Percentiles rank a stretch among this genome's conserved stretches.
phyloP scores from a whole-genome alignment of 2,329 filamentous ascomycete species.

The Botrytis cinerea region DNA sequence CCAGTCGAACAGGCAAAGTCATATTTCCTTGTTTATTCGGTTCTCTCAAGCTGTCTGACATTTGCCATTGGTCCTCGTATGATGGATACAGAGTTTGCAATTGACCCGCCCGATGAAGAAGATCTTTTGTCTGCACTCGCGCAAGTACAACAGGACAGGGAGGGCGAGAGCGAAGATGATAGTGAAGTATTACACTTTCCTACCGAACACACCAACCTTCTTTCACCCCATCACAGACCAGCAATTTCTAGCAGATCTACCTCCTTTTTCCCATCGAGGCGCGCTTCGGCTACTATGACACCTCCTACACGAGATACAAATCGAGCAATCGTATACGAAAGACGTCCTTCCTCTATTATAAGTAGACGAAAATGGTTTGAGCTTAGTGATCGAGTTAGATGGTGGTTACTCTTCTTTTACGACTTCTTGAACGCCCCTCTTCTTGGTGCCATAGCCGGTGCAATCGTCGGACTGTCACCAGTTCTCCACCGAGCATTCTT shows the following conservation, averaged over 20 bases:
- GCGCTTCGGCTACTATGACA: conserved; percentile 25
- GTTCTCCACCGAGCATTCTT: conserved; percentile 64
- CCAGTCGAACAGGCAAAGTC: conserved; percentile 62
- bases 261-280: conserved; percentile 41
- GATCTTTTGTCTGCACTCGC: conserved; percentile 21
- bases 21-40: conserved; percentile 67
- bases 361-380: conserved; percentile 36
- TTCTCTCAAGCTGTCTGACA: conserved; percentile 62
- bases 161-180: conserved; percentile 16
- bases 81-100: conserved; percentile 49
- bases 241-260: conserved; percentile 23
- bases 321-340: conserved; percentile 26
- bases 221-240: conserved; percentile 41
- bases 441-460: conserved; percentile 60
- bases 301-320: conserved; percentile 16
- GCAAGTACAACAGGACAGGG: conserved; percentile 34
- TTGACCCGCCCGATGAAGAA: conserved; percentile 40
- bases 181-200: conserved; percentile 42
- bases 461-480: conserved; percentile 60
- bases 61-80: conserved; percentile 64
- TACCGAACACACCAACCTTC: conserved; percentile 49
- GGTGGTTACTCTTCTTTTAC: conserved; percentile 44
- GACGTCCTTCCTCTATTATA: conserved; percentile 38
- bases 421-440: conserved; percentile 63
- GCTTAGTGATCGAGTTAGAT: conserved; percentile 38